These are phyloP conservation scores for Pseudotsuga menziesii DNA, from an alignment of 75 land plant species.

Conservation along the genomic window DNA sequence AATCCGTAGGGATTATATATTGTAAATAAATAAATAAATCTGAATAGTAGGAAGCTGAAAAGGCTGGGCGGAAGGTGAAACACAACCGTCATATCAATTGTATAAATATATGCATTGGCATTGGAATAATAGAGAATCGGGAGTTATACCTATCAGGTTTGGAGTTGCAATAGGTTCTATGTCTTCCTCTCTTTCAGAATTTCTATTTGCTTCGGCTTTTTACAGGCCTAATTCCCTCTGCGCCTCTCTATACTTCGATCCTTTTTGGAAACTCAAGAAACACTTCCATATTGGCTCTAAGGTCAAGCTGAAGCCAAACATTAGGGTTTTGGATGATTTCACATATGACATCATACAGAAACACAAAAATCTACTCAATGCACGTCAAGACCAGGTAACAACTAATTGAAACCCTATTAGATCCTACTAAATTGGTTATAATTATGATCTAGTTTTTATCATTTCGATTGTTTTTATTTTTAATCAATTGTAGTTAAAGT, in stretches of 20 bases:
- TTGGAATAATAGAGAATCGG: too few species aligned
- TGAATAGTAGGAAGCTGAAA: too few species aligned
- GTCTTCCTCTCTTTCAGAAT: slow-evolving; percentile 15
- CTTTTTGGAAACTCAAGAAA: slow-evolving; percentile 16
- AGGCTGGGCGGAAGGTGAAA: too few species aligned
- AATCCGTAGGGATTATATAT: too few species aligned
- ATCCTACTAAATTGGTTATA: too few species aligned
- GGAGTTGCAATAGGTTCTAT: slow-evolving; percentile 26
- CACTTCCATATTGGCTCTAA: slow-evolving; percentile 19
- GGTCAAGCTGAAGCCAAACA: neutral
- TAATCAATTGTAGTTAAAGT: slow-evolving; percentile 4
- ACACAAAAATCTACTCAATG: slow-evolving; percentile 1
- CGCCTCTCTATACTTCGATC: slow-evolving; percentile 13
- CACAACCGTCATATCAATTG: too few species aligned
- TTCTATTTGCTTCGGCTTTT: slow-evolving; percentile 29
- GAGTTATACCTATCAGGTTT: too few species aligned
- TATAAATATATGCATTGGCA: too few species aligned
- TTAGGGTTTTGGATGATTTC: slow-evolving; percentile 13
- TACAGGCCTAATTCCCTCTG: slow-evolving; percentile 15
- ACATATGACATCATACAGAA: slow-evolving; percentile 10
- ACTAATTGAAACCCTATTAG: neutral
- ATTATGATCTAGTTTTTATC: too few species aligned
- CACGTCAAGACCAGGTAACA: neutral
- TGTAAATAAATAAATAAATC: too few species aligned
- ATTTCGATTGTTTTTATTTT: too few species aligned